These are phyloP conservation scores for Actinidia arguta DNA, from an alignment of 179 eudicot species.

Conservation along the genomic window DNA sequence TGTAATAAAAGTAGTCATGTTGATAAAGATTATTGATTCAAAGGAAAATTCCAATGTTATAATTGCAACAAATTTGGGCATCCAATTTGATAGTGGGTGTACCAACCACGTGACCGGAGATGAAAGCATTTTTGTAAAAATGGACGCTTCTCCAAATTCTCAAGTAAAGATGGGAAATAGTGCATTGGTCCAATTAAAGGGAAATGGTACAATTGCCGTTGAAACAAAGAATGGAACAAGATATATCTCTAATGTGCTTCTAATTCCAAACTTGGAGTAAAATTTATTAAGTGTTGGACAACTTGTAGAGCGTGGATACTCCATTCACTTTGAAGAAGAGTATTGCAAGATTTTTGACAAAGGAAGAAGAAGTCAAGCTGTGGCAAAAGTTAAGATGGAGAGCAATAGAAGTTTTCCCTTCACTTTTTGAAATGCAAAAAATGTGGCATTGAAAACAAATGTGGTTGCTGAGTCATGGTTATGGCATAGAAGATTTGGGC, in stretches of 20 bases:
- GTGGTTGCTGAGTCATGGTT: background rate
- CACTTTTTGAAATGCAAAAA: background rate
- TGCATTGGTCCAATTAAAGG: background rate
- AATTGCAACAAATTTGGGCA: background rate
- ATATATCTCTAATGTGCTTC: too few relatives aligned
- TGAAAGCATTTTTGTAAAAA: background rate
- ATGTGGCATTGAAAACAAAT: background rate
- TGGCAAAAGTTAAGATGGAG: too few relatives aligned
- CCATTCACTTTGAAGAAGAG: too few relatives aligned
- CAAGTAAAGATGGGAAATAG: conserved; percentile 18
- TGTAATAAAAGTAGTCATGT: background rate
- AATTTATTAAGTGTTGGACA: too few relatives aligned
- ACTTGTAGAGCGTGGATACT: too few relatives aligned
- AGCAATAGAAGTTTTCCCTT: background rate
- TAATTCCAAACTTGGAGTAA: too few relatives aligned
- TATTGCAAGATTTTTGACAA: too few relatives aligned
- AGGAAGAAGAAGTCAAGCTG: too few relatives aligned
- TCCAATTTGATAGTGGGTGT: conserved; percentile 25
- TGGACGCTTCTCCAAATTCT: background rate
- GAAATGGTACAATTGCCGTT: conserved; percentile 19
- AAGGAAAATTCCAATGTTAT: background rate
- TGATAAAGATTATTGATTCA: background rate
- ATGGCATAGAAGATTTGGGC: background rate
- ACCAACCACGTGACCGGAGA: background rate
- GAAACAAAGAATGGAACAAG: too few relatives aligned